Base-by-base conservation (phyloP, 2,329 filamentous ascomycete species). In the Calonectria naviculata region DNA sequence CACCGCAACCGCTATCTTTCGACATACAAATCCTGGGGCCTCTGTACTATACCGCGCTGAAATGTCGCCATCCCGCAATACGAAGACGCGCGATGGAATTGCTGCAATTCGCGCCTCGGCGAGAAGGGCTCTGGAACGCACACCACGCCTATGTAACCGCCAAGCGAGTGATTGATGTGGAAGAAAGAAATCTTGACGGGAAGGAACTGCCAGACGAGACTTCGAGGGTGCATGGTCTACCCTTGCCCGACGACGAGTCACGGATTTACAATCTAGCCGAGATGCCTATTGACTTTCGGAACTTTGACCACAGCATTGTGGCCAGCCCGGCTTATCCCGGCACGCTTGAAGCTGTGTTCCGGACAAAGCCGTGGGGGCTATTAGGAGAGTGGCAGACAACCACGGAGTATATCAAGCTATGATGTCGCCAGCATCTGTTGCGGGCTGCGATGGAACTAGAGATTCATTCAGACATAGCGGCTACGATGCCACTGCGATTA, bases 61-160 rank as follows among this genome's bases (percentile, higher is more conserved):
- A 67, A 62, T 67, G 65, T 24, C 65, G 54, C 8, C 44, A 67
- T 54, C 56, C 65, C 4, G 7, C 41, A 17, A 62, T 58, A 61
- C 52, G 54, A 58, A 67, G 65, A 49, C 65, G 65, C 42, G 65
- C 65, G 29, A 7, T 67, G 19, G 42, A 62, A 52, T 4, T 67
- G 65, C 29, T 67, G 34, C 21, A 26, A 52, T 41, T 61, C 4
- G 65, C 54, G 2, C 65, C 65, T 36, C 54, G 54, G 21, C 21
- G 52, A 29, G 65, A 67, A 62, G 65, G 65, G 19, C 15, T 67
- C 31, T 67, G 54, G 65, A 62, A 67, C 62, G 65, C 10, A 24
- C 65, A 54, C 19, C 28, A 67, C n/a, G 65, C 54, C 6, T 67
- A 67, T n/a, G 52, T 49, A 61, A 67, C 65, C 52, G 65, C 65